Evolutionary conservation across 2,329 filamentous ascomycete species (phyloP).

Genomic region (Colletotrichum sidae): DNA sequence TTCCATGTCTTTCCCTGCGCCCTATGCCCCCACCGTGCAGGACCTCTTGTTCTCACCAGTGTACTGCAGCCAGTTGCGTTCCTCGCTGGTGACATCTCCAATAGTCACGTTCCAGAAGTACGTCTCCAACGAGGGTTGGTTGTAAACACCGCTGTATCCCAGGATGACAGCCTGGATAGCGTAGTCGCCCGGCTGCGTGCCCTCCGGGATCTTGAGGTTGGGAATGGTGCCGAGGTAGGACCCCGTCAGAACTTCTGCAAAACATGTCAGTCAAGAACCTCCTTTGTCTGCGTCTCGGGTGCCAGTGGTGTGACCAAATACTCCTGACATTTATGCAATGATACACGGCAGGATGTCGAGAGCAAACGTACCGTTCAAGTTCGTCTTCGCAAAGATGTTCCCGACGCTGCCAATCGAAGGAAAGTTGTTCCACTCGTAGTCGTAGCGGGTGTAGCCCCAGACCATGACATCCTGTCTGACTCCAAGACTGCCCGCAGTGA

Average conservation of each 20-base stretch:
- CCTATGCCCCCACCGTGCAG: no score
- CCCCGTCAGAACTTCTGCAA: background rate
- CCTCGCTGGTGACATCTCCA: slow-evolving; percentile 17
- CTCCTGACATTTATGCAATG: no score
- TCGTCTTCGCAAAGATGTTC: background rate
- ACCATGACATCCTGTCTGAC: slow-evolving; percentile 8
- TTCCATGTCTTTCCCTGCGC: no score
- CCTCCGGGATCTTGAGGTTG: slow-evolving; percentile 2
- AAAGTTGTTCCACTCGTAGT: background rate
- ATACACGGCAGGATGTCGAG: no score
- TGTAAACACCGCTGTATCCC: background rate
- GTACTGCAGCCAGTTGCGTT: background rate
- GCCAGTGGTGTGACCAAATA: no score
- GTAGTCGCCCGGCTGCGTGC: background rate
- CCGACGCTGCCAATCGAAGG: slow-evolving; percentile 6
- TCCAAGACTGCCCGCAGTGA: background rate
- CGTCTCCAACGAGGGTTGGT: slow-evolving; percentile 1
- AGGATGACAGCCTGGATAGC: slow-evolving; percentile 13
- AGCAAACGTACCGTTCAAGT: background rate
- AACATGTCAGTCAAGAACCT: no score
- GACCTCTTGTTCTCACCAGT: background rate
- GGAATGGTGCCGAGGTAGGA: slow-evolving; percentile 15
- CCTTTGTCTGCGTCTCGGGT: no score
- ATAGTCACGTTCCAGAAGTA: slow-evolving; percentile 23
- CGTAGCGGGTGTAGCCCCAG: slow-evolving; percentile 1